Conservation (phyloP, 2,329 filamentous ascomycete species). For the Didymella arachidicola region DNA sequence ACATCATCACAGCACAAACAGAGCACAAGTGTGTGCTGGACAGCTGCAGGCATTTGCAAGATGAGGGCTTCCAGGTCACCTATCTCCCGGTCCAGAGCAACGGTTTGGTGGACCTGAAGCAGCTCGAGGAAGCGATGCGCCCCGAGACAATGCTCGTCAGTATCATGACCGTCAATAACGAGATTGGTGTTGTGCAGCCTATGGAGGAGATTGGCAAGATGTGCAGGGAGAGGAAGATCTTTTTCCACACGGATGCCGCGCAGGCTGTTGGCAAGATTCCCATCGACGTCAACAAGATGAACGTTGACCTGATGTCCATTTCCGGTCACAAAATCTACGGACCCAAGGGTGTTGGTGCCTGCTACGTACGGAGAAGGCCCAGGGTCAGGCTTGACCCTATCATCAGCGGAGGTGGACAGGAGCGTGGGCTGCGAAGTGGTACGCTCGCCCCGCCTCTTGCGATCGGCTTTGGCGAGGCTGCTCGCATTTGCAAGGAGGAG, state of each 20-base stretch:
- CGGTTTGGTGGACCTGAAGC: constrained; percentile 83
- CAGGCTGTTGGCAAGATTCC: constrained; percentile 99
- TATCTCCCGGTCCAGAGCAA: constrained; percentile 90
- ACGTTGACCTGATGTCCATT: constrained; percentile 98
- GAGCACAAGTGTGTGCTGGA: constrained; percentile 99
- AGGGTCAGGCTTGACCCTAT: constrained; percentile 94
- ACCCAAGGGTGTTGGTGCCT: constrained; percentile 95
- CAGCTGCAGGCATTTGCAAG: constrained; percentile 94
- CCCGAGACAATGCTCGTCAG: constrained; percentile 93
- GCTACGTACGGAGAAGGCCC: constrained; percentile 90
- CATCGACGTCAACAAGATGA: constrained; percentile 95
- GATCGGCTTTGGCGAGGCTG: constrained; percentile 95
- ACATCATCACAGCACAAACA: constrained; percentile 96
- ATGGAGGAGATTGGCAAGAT: constrained; percentile 91
- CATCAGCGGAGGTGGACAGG: constrained; percentile 95
- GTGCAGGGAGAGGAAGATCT: constrained; percentile 89
- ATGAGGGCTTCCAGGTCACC: constrained; percentile 96
- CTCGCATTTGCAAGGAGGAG: constrained; percentile 87
- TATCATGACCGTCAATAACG: constrained; percentile 99
- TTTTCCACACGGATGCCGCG: constrained; percentile 96
- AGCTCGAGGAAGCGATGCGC: constrained; percentile 86
- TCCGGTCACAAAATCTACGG: constrained; percentile 99
- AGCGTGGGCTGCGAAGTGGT: constrained; percentile 91
- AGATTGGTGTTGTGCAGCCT: constrained; percentile 99
- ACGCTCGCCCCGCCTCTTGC: constrained; percentile 88